These are phyloP conservation scores for Diophrys sp. DNA, from an alignment of 73 alveolate genomes.

Conservation along the genomic window DNA sequence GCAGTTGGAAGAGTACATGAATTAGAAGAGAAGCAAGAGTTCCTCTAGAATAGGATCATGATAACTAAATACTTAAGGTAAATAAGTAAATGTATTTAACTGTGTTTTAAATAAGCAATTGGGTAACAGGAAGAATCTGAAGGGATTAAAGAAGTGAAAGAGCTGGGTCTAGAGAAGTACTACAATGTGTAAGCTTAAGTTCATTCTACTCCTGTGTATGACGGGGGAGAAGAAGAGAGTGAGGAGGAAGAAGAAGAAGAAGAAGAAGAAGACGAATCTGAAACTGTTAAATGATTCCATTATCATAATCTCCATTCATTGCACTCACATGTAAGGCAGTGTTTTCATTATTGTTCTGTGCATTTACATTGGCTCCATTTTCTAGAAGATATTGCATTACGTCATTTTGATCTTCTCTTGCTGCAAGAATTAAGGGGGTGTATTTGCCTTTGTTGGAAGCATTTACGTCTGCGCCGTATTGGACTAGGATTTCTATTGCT, in stretches of 20 bases:
- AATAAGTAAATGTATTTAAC: neutral
- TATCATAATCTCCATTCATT: neutral
- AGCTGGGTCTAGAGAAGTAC: neutral
- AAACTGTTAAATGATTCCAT: too few species aligned
- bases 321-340: neutral
- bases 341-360: neutral
- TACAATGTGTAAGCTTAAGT: neutral
- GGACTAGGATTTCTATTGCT: neutral
- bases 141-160: neutral
- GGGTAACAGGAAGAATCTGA: neutral
- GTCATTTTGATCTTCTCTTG: neutral
- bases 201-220: neutral
- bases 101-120: neutral
- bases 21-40: neutral
- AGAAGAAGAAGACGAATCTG: constrained; percentile 13
- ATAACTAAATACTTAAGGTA: neutral
- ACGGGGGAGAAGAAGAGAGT: neutral
- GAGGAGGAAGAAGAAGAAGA: constrained; percentile 15
- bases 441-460: neutral
- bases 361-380: neutral
- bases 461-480: neutral
- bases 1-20: neutral
- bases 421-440: neutral
- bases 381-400: neutral
- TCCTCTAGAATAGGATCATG: neutral